Evolutionary conservation across 371 early-diverging fungal species (phyloP).

Genomic region (Mucor circinelloides): DNA sequence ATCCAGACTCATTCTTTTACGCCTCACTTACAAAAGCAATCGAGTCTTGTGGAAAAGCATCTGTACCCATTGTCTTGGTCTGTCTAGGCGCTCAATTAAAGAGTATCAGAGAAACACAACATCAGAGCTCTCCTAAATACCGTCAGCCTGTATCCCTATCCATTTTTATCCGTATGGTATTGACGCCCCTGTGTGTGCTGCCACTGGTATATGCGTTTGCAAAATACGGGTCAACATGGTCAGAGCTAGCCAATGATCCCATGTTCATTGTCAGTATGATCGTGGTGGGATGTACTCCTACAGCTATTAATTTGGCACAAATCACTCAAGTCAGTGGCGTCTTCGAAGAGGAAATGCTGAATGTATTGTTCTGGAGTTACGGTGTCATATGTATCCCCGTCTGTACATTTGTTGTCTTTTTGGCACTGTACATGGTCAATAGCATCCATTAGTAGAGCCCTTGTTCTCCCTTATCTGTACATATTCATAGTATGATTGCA

Average conservation of each 20-base stretch:
- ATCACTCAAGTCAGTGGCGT: conserved; percentile 58
- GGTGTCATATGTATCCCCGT: conserved; percentile 58
- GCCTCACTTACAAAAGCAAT: conserved; percentile 64
- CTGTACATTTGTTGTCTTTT: conserved; percentile 51
- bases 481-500: neutral
- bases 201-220: conserved; percentile 49
- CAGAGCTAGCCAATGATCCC: conserved; percentile 51
- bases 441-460: conserved; percentile 5
- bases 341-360: conserved; percentile 62
- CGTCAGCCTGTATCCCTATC: conserved; percentile 37
- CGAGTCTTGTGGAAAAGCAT: conserved; percentile 65
- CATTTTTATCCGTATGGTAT: conserved; percentile 49
- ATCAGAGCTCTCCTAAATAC: neutral
- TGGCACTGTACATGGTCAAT: conserved; percentile 42
- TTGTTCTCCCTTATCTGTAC: neutral
- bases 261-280: conserved; percentile 53
- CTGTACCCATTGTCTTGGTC: conserved; percentile 70
- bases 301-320: conserved; percentile 62
- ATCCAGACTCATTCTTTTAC: conserved; percentile 52
- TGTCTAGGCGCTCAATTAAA: conserved; percentile 71
- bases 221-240: conserved; percentile 30
- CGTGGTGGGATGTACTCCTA: conserved; percentile 58
- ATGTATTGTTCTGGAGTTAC: conserved; percentile 63
- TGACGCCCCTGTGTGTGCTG: conserved; percentile 49
- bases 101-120: conserved; percentile 11